A percentile compares a stretch with the other conserved stretches of the same genome.
phyloP scores from a whole-genome alignment of 495 filamentous ascomycete genomes.

The Ramalina intermedia region DNA sequence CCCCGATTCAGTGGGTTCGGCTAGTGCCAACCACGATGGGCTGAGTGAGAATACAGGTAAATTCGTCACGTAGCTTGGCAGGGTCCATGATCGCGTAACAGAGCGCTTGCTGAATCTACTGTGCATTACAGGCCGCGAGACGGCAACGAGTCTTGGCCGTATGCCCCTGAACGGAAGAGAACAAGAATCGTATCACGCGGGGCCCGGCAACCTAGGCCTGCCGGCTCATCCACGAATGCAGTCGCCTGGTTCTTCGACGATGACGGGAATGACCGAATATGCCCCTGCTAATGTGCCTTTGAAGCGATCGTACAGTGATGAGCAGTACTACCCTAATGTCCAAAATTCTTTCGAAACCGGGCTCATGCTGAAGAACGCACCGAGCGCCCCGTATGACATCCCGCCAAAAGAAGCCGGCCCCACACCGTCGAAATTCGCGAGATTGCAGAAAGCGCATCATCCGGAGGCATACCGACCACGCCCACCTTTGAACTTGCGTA shows the following conservation, averaged over 20 bases:
- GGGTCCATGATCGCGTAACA: background rate
- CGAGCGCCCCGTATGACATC: background rate
- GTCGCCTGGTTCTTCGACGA: slow-evolving; percentile 5
- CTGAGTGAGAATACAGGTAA: background rate
- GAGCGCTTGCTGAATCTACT: background rate
- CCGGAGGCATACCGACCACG: slow-evolving; percentile 8
- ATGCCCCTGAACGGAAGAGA: background rate
- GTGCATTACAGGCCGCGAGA: background rate
- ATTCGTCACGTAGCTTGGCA: background rate
- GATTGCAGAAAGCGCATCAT: slow-evolving; percentile 6
- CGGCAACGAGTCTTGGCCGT: background rate
- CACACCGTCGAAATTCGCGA: slow-evolving; percentile 2
- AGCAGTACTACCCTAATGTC: slow-evolving; percentile 12
- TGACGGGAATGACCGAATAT: slow-evolving; percentile 6
- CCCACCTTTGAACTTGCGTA: slow-evolving; percentile 20
- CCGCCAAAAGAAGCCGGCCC: slow-evolving; percentile 3
- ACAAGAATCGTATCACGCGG: slow-evolving; percentile 4
- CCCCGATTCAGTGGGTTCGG: background rate
- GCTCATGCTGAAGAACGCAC: slow-evolving; percentile 3
- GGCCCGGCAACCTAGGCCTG: slow-evolving; percentile 1
- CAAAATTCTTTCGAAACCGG: slow-evolving; percentile 6
- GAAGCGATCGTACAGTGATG: slow-evolving; percentile 14
- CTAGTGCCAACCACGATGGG: background rate
- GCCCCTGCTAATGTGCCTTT: slow-evolving; percentile 1
- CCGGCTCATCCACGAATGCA: slow-evolving; percentile 6